Evolutionary conservation across 768 basidiomycete genomes (phyloP), one percentile per base, ranked within the genome.

Genomic region (Mycena sanguinolenta): DNA sequence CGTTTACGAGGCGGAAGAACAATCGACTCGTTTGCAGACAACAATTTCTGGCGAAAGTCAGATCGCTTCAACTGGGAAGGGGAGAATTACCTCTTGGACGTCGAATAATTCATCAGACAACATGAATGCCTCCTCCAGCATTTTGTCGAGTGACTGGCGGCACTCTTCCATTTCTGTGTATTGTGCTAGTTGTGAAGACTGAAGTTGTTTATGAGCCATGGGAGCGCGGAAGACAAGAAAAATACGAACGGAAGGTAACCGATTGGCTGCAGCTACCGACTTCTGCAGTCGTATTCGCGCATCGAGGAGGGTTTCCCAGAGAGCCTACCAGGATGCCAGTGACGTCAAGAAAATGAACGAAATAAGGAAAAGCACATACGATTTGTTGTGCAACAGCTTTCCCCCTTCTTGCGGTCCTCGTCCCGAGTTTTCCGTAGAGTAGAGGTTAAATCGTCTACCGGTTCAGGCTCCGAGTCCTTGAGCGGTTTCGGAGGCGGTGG

Each of bases 201-300:
- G 67, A 30, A 62, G 55, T 60, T 75, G 52, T 19, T 57, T 34
- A 17, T 61, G 36, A 70, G 65, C 71, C 65, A 61, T 38, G 70
- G 49, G 27, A 34, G 42, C 30, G n/a, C 39, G 34, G 32, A 12
- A 30, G 38, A 34, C 32, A 34, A 38, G n/a, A 30, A 23, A 21
- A 49, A 42, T 38, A 81, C 90, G 73, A 76, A 92, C 95, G 38
- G 73, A 76, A 38, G 94, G 92, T 8, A 98, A 84, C 58, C 82
- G 82, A 75, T 95, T 94, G 8, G 90, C 85, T 14, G 91, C 83
- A 2, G 84, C 75, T 53, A 90, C 84, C 27, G 91, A 88, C 82
- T 96, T 98, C 81, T 98, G 97, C 52, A 98, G 80, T 28, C 91
- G 91, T 78, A 99, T 99, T 39, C 97, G 90, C n/a, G 94, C 89